phyloP scores from a whole-genome alignment of 495 filamentous ascomycete genomes.

The Mytilinidion resinicola region DNA sequence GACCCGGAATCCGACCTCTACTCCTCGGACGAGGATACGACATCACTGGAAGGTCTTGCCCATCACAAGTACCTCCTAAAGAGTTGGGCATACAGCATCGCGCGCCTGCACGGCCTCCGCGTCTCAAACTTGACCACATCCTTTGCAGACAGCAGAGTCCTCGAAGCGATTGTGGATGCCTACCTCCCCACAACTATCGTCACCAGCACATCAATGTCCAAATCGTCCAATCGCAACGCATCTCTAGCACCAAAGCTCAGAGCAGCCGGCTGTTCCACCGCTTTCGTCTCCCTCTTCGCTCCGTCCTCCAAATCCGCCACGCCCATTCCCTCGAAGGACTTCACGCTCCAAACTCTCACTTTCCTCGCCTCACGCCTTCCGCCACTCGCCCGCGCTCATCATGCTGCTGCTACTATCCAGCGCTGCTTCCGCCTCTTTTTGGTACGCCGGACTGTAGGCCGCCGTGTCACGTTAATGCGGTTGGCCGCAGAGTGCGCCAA shows the following conservation, averaged over 20 bases:
- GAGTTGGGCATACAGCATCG: constrained; percentile 50
- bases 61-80: constrained; percentile 43
- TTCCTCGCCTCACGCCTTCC: constrained; percentile 61
- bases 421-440: constrained; percentile 33
- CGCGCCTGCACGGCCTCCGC: constrained; percentile 40
- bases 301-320: constrained; percentile 5
- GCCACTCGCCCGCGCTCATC: constrained; percentile 43
- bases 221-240: neutral
- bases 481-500: constrained; percentile 33
- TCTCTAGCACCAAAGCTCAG: constrained; percentile 29
- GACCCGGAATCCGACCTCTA: constrained; percentile 10
- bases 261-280: constrained; percentile 32
- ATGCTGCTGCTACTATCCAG: constrained; percentile 51
- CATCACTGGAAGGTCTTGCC: constrained; percentile 28
- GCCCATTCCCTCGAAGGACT: constrained; percentile 42
- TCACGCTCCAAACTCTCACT: constrained; percentile 50
- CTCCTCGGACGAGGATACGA: constrained; percentile 14
- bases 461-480: constrained; percentile 25
- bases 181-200: constrained; percentile 39
- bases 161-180: constrained; percentile 53
- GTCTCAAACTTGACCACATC: constrained; percentile 54
- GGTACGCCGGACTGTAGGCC: constrained; percentile 3
- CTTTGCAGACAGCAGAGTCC: constrained; percentile 53
- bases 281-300: constrained; percentile 35
- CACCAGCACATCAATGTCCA: neutral